A percentile compares a stretch with the other conserved stretches of the same genome.
phyloP scores from a whole-genome alignment of 2,329 filamentous ascomycete genomes.

The Sarocladium brachiariae region DNA sequence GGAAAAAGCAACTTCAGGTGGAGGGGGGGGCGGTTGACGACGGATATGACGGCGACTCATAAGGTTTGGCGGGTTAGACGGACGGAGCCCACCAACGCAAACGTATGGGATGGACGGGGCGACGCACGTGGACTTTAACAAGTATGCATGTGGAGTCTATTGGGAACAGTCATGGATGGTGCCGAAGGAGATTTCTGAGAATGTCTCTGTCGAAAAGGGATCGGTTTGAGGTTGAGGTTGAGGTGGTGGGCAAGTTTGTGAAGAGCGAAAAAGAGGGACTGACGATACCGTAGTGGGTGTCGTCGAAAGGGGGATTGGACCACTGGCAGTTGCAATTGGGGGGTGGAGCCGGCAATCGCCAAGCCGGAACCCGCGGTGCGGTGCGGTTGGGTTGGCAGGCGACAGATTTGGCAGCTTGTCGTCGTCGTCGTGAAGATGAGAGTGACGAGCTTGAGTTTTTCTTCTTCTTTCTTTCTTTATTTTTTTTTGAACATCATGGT shows the following conservation, averaged over 20 bases:
- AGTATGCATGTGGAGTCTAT: too few relatives aligned
- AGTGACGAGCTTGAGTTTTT: too few relatives aligned
- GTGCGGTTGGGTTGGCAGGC: not conserved
- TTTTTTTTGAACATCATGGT: too few relatives aligned
- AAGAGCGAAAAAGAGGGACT: too few relatives aligned
- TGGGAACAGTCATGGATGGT: not conserved
- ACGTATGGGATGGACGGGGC: not conserved
- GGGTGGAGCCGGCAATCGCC: not conserved
- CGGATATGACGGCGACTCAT: constrained; percentile 2
- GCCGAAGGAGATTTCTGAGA: not conserved
- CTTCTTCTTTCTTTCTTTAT: too few relatives aligned
- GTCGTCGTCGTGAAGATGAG: too few relatives aligned
- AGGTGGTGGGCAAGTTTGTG: not conserved
- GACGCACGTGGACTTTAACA: not conserved
- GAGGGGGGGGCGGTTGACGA: not conserved
- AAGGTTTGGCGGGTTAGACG: not conserved
- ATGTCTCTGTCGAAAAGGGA: not conserved
- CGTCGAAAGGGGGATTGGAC: too few relatives aligned
- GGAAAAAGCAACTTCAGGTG: not conserved
- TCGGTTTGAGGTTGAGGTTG: not conserved
- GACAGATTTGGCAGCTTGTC: too few relatives aligned
- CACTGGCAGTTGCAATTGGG: too few relatives aligned
- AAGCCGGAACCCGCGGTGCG: not conserved
- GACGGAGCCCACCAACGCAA: not conserved
- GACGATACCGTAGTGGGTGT: too few relatives aligned